A percentile compares a stretch with the other conserved stretches of the same genome.
These are phyloP conservation scores for Otatea glauca DNA, from an alignment of 176 grass and related monocot species.

Conservation along the genomic window DNA sequence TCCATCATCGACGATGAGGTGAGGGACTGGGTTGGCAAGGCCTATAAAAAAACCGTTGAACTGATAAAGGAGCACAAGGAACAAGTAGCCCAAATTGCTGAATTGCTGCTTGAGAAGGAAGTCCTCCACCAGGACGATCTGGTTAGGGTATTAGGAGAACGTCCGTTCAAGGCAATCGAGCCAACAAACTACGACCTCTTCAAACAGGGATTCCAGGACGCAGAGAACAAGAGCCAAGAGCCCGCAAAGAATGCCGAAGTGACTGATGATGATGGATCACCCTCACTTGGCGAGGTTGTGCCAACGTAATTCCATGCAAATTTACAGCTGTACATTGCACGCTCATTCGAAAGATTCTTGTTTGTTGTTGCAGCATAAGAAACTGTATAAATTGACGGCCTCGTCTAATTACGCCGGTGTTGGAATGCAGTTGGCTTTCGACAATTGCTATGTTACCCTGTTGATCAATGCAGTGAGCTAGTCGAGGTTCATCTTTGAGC, in stretches of 20 bases:
- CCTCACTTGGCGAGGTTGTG: conserved; percentile 69
- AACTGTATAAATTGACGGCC: conserved; percentile 54
- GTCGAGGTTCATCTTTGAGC: conserved; percentile 45
- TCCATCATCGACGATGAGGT: conserved; percentile 92
- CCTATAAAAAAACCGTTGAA: conserved; percentile 71
- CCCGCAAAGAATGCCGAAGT: conserved; percentile 28
- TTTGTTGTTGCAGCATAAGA: conserved; percentile 52
- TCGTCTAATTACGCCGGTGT: conserved; percentile 36
- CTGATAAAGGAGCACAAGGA: conserved; percentile 87
- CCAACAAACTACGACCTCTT: conserved; percentile 81
- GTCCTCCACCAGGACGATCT: conserved; percentile 94
- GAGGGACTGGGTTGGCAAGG: conserved; percentile 88
- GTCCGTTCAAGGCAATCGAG: conserved; percentile 74
- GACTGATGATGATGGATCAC: conserved; percentile 49
- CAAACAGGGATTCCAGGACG: conserved; percentile 75
- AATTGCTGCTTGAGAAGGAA: conserved; percentile 92
- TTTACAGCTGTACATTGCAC: conserved; percentile 40
- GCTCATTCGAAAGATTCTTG: conserved; percentile 39
- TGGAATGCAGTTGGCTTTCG: conserved; percentile 45
- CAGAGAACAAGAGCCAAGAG: conserved; percentile 51
- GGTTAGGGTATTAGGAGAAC: conserved; percentile 69
- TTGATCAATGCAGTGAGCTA: conserved; percentile 26
- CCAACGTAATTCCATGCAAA: conserved; percentile 47
- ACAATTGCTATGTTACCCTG: not conserved
- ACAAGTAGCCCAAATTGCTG: conserved; percentile 72